phyloP scores from a whole-genome alignment of 768 basidiomycete genomes.

The Filobasidium floriforme region DNA sequence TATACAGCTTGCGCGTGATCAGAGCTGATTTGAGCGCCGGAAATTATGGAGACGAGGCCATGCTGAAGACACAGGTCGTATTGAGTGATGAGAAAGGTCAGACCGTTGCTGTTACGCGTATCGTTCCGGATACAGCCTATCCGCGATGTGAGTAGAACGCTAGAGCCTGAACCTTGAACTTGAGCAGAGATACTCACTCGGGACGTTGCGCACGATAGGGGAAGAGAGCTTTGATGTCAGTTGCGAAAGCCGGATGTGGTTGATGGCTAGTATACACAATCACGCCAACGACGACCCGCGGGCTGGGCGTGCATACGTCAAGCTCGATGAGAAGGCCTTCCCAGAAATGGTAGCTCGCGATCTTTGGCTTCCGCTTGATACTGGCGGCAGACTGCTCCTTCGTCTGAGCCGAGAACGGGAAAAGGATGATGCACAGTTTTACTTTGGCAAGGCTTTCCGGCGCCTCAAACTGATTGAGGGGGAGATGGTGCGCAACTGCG shows the following conservation, averaged over 20 bases:
- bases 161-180: not conserved
- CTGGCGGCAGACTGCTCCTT: slow-evolving; percentile 71
- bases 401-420: slow-evolving; percentile 98
- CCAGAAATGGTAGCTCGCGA: slow-evolving; percentile 86
- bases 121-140: slow-evolving; percentile 79
- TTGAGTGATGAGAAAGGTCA: slow-evolving; percentile 86
- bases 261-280: slow-evolving; percentile 91
- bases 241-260: slow-evolving; percentile 86
- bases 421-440: slow-evolving; percentile 95
- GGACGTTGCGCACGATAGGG: slow-evolving; percentile 52
- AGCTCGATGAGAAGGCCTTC: slow-evolving; percentile 79
- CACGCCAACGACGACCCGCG: slow-evolving; percentile 88
- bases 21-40: slow-evolving; percentile 77
- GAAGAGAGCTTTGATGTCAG: slow-evolving; percentile 95
- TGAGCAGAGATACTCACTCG: slow-evolving; percentile 14
- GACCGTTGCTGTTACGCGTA: slow-evolving; percentile 85
- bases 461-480: slow-evolving; percentile 77
- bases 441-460: slow-evolving; percentile 91
- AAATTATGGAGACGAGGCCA: slow-evolving; percentile 69
- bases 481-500: slow-evolving; percentile 91
- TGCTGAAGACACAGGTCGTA: slow-evolving; percentile 66
- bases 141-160: slow-evolving; percentile 68
- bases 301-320: slow-evolving; percentile 82
- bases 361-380: slow-evolving; percentile 82
- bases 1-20: slow-evolving; percentile 89